phyloP scores from a whole-genome alignment of 257 asterid species.

The Penstemon barbatus region DNA sequence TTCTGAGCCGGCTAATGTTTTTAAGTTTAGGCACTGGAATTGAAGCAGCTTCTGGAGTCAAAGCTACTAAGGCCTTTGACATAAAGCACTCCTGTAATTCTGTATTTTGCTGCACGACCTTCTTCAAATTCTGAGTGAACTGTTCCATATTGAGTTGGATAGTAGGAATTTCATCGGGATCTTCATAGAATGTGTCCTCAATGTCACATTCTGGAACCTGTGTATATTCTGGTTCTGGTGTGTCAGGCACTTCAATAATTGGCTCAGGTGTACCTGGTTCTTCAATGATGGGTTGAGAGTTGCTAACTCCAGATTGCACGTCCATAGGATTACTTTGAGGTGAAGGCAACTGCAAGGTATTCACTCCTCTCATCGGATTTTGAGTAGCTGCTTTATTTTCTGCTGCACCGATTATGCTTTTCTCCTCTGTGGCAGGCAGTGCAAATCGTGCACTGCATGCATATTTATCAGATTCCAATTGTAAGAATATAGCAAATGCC shows the following conservation, averaged over 20 bases:
- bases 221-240: conserved; percentile 62
- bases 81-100: conserved; percentile 65
- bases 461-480: conserved; percentile 31
- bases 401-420: conserved; percentile 50
- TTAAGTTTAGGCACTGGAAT: conserved; percentile 88
- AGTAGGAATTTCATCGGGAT: conserved; percentile 79
- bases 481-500: conserved; percentile 17
- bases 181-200: conserved; percentile 57
- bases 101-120: conserved; percentile 56
- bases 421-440: conserved; percentile 86
- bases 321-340: conserved; percentile 41
- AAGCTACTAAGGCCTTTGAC: conserved; percentile 86
- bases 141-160: conserved; percentile 80
- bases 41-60: conserved; percentile 85
- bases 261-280: conserved; percentile 64
- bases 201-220: conserved; percentile 56
- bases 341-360: conserved; percentile 63
- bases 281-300: conserved; percentile 66
- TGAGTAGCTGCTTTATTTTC: conserved; percentile 45
- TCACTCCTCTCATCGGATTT: conserved; percentile 37
- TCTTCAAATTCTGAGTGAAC: conserved; percentile 78
- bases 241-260: conserved; percentile 61
- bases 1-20: conserved; percentile 80
- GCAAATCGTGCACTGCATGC: conserved; percentile 84
- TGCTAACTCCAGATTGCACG: conserved; percentile 35